phyloP scores from a whole-genome alignment of 2,329 filamentous ascomycete genomes.

The Torrubiellomyces zombiae region DNA sequence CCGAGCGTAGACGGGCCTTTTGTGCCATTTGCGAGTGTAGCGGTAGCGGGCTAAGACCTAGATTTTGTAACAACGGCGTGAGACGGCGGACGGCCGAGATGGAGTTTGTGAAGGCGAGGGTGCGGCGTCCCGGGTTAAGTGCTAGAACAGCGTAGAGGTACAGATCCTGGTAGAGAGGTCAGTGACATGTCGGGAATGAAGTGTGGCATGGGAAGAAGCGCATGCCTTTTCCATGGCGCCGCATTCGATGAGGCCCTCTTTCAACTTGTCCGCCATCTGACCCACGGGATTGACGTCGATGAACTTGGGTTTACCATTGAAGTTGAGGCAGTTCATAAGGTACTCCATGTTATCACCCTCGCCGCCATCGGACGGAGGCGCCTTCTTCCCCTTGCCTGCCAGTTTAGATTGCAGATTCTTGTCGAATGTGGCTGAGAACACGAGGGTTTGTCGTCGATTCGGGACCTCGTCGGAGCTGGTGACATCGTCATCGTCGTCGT shows the following conservation, averaged over 20 bases:
- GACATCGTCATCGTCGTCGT: conserved; percentile 31
- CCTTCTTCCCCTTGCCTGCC: conserved; percentile 49
- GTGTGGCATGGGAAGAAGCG: too few relatives aligned
- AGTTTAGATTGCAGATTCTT: conserved; percentile 84
- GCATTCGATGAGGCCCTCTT: conserved; percentile 85
- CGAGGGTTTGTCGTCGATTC: conserved; percentile 61
- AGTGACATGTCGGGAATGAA: conserved; percentile 4
- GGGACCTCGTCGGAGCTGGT: conserved; percentile 26
- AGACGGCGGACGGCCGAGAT: conserved; percentile 83
- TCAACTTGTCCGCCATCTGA: conserved; percentile 74
- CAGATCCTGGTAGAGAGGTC: conserved; percentile 46
- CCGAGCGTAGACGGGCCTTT: conserved; percentile 81
- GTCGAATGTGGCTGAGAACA: conserved; percentile 94
- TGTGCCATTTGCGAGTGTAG: conserved; percentile 92
- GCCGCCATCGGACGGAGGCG: conserved; percentile 27
- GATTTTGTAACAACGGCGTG: conserved; percentile 65
- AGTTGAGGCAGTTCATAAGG: conserved; percentile 75
- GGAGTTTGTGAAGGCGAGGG: conserved; percentile 88
- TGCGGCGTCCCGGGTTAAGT: conserved; percentile 63
- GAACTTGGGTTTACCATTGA: conserved; percentile 72
- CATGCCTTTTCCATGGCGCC: conserved; percentile 77
- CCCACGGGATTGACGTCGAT: conserved; percentile 80
- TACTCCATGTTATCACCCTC: conserved; percentile 83
- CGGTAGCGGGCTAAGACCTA: conserved; percentile 58
- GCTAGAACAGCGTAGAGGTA: conserved; percentile 82